Evolutionary conservation across 768 basidiomycete genomes (phyloP).

Genomic region (Neoboletus subvelutipes): DNA sequence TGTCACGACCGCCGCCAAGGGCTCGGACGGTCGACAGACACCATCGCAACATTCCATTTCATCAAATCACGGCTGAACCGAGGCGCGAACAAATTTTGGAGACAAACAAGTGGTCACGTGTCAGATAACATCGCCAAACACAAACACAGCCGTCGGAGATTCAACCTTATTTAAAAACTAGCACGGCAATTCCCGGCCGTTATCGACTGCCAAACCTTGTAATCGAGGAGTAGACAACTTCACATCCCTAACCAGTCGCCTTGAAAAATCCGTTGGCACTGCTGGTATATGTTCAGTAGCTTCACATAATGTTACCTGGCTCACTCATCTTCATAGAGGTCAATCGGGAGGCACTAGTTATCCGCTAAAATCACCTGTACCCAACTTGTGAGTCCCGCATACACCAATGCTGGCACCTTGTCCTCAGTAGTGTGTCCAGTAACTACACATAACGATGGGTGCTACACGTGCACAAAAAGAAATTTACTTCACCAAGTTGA

Average conservation of each 20-base stretch:
- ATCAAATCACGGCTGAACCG: conserved; percentile 16
- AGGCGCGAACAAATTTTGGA: neutral
- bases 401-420: neutral
- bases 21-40: conserved; percentile 52
- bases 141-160: conserved; percentile 19
- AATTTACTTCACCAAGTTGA: conserved; percentile 89
- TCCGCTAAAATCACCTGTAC: conserved; percentile 23
- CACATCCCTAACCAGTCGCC: conserved; percentile 48
- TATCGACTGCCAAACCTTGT: conserved; percentile 26
- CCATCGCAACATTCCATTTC: conserved; percentile 86
- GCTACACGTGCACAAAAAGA: conserved; percentile 87
- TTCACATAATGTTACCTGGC: neutral
- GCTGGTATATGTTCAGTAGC: conserved; percentile 45
- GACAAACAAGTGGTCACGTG: conserved; percentile 11
- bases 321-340: conserved; percentile 55
- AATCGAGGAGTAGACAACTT: conserved; percentile 5
- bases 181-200: conserved; percentile 22
- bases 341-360: conserved; percentile 85
- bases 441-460: conserved; percentile 69
- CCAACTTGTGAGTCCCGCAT: conserved; percentile 26
- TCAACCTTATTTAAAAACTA: conserved; percentile 33
- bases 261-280: conserved; percentile 97
- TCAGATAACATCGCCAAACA: neutral
- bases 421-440: conserved; percentile 10
- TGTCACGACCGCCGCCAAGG: conserved; percentile 39